Conservation (phyloP, 805 yeast genomes). For the Blastobotrys robertii region DNA sequence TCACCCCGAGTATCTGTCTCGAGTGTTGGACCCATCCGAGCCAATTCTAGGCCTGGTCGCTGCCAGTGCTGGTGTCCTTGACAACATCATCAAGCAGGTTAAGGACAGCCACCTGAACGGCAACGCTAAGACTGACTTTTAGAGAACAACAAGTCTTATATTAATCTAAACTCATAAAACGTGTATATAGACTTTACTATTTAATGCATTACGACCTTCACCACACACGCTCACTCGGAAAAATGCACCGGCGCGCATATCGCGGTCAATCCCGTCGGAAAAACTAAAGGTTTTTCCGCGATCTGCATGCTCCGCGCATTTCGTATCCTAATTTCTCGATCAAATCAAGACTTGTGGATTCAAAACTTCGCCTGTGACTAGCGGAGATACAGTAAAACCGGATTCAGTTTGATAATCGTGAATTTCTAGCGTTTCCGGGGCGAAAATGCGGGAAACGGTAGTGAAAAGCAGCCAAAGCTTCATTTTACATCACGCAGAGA, state of each 20-base stretch:
- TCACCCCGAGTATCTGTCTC: slow-evolving; percentile 96
- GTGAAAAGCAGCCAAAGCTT: too few relatives aligned
- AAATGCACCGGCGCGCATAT: neutral
- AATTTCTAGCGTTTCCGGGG: too few relatives aligned
- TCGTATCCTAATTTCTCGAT: too few relatives aligned
- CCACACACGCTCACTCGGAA: neutral
- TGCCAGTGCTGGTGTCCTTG: slow-evolving; percentile 79
- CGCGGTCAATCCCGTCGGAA: too few relatives aligned
- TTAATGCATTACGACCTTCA: neutral
- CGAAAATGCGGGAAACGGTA: too few relatives aligned
- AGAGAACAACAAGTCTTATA: neutral
- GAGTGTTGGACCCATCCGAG: slow-evolving; percentile 91
- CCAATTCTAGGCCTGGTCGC: slow-evolving; percentile 96
- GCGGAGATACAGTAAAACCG: too few relatives aligned
- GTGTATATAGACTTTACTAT: neutral
- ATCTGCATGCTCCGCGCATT: too few relatives aligned
- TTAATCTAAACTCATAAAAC: neutral
- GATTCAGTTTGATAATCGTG: too few relatives aligned
- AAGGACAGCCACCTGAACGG: neutral
- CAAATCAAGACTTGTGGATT: too few relatives aligned
- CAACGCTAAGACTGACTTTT: slow-evolving; percentile 1
- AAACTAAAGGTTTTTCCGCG: too few relatives aligned
- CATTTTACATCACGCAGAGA: too few relatives aligned
- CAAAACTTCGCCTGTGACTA: too few relatives aligned
- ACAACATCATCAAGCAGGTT: slow-evolving; percentile 40